Conservation (phyloP, 805 yeast genomes). For the Metschnikowia arizonensis region DNA sequence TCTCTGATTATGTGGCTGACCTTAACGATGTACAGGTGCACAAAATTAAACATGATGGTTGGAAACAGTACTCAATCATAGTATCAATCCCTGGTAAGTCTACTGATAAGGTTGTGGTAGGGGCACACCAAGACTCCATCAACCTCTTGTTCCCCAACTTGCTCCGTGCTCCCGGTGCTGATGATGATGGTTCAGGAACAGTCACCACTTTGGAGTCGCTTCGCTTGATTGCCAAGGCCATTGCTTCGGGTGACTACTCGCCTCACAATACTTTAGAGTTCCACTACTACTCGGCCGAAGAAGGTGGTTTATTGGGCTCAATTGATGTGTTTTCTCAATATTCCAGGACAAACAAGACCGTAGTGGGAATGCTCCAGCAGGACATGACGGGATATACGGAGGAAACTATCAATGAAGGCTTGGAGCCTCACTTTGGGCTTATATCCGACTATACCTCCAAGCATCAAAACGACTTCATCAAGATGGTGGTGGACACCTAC, state of each 20-base stretch:
- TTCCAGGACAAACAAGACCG: conserved; percentile 40
- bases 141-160: conserved; percentile 67
- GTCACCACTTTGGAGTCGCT: conserved; percentile 73
- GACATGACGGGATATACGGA: conserved; percentile 87
- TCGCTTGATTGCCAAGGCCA: conserved; percentile 48
- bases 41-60: conserved; percentile 57
- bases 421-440: conserved; percentile 71
- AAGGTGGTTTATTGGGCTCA: conserved; percentile 86
- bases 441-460: conserved; percentile 64
- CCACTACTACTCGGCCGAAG: conserved; percentile 95
- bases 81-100: conserved; percentile 55
- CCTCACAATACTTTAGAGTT: conserved; percentile 80
- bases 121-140: conserved; percentile 86
- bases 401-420: conserved; percentile 45
- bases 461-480: conserved; percentile 55
- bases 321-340: conserved; percentile 66
- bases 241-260: conserved; percentile 32
- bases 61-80: conserved; percentile 77
- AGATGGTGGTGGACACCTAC: conserved; percentile 57
- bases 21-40: conserved; percentile 22
- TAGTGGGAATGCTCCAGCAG: conserved; percentile 85
- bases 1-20: conserved; percentile 36
- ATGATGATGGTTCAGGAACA: conserved; percentile 90
- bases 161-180: conserved; percentile 87
- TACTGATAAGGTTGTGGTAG: conserved; percentile 62